A percentile compares a stretch with the other conserved stretches of the same genome.
phyloP scores from a whole-genome alignment of 805 yeast genomes.

The Zygosaccharomyces lentus region DNA sequence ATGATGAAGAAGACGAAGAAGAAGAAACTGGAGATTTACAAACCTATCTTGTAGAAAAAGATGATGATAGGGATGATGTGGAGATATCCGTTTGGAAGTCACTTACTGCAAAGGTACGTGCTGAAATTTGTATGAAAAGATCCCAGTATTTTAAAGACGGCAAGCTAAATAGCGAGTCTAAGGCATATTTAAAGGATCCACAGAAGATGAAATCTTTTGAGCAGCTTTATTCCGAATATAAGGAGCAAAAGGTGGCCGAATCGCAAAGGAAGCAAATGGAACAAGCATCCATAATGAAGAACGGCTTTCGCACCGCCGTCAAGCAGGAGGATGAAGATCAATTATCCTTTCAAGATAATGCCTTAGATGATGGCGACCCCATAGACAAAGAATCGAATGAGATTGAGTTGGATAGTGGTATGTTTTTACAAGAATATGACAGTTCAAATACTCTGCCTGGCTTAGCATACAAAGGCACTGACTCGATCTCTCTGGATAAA shows the following conservation, averaged over 20 bases:
- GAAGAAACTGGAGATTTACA: slow-evolving; percentile 42
- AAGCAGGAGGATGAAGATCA: slow-evolving; percentile 35
- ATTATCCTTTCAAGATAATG: slow-evolving; percentile 6
- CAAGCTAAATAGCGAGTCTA: slow-evolving; percentile 59
- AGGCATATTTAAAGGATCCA: slow-evolving; percentile 64
- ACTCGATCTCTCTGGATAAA: slow-evolving; percentile 42
- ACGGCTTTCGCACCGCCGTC: slow-evolving; percentile 31
- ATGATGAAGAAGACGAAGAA: slow-evolving; percentile 37
- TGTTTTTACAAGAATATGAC: slow-evolving; percentile 78
- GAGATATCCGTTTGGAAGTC: slow-evolving; percentile 81
- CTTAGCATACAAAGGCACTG: slow-evolving; percentile 49
- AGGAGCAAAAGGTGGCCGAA: slow-evolving; percentile 31
- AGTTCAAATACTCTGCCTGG: slow-evolving; percentile 76
- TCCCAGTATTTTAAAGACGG: slow-evolving; percentile 58
- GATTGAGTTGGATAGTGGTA: slow-evolving; percentile 51
- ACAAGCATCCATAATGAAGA: slow-evolving; percentile 39
- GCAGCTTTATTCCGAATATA: slow-evolving; percentile 31
- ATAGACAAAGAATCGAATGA: slow-evolving; percentile 41
- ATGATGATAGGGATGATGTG: slow-evolving; percentile 61
- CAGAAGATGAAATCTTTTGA: slow-evolving; percentile 59
- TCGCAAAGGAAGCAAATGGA: slow-evolving; percentile 27
- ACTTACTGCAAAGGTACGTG: slow-evolving; percentile 73
- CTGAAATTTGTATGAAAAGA: slow-evolving; percentile 67
- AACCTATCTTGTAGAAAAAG: slow-evolving; percentile 45
- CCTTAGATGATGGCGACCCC: slow-evolving; percentile 13